Conservation (phyloP, 139 green algal genomes). For the Chlamydomonas applanata region DNA sequence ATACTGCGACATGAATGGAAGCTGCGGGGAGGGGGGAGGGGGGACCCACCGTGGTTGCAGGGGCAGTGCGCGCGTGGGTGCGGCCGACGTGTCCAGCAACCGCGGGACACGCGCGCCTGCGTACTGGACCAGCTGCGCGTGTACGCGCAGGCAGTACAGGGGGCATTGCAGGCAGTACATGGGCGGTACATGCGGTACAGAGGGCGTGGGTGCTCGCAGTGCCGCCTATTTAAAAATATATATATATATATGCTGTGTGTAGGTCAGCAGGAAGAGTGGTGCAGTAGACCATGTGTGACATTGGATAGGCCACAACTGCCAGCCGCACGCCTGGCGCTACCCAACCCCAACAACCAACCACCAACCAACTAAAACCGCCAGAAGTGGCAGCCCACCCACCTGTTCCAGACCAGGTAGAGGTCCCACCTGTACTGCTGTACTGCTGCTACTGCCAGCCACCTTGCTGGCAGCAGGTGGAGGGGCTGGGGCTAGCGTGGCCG, state of each 20-base stretch:
- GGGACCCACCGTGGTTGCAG: constrained; percentile 8
- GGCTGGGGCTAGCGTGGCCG: background rate
- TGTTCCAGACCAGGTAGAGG: background rate
- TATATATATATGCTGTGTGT: too few species aligned
- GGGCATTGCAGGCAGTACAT: too few species aligned
- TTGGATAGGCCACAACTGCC: background rate
- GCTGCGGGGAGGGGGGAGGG: background rate
- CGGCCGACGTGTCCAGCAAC: background rate
- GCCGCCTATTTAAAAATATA: too few species aligned
- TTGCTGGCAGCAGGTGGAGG: background rate
- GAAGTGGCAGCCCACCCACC: too few species aligned
- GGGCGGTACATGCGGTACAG: too few species aligned
- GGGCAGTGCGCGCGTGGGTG: constrained; percentile 15
- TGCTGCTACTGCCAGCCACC: background rate
- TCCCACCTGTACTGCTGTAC: background rate
- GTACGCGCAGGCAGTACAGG: background rate
- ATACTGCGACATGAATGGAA: too few species aligned
- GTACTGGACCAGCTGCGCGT: background rate
- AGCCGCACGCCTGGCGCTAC: background rate
- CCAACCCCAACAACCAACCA: background rate
- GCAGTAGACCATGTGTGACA: too few species aligned
- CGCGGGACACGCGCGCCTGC: background rate
- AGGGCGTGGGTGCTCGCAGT: too few species aligned
- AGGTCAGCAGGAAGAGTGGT: too few species aligned
- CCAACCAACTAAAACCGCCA: background rate